These are phyloP conservation scores for Calonectria honghensis DNA, from an alignment of 2,329 filamentous ascomycete species.

Conservation along the genomic window DNA sequence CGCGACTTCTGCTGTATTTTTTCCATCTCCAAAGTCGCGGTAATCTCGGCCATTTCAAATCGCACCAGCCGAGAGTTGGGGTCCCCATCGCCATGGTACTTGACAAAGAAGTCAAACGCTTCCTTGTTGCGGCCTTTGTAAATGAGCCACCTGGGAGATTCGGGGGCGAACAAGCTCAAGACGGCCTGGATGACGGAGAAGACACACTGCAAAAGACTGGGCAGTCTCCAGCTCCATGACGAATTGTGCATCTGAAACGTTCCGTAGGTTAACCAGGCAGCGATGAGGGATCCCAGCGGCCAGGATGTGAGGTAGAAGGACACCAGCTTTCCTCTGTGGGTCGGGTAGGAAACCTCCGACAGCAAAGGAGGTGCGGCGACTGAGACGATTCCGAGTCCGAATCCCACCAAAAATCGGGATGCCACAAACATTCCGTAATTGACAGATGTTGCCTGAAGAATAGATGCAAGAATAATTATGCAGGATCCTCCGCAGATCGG, in stretches of 20 bases:
- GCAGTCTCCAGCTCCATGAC: slow-evolving; percentile 70
- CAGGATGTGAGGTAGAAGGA: slow-evolving; percentile 55
- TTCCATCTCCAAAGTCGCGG: slow-evolving; percentile 50
- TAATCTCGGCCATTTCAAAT: slow-evolving; percentile 52
- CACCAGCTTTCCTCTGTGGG: slow-evolving; percentile 58
- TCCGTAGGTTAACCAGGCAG: slow-evolving; percentile 62
- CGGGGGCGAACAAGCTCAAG: slow-evolving; percentile 43
- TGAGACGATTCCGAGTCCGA: slow-evolving; percentile 63
- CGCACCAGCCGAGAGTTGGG: slow-evolving; percentile 38
- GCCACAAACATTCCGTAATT: slow-evolving; percentile 61
- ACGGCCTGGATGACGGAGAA: slow-evolving; percentile 52
- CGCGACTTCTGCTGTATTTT: slow-evolving; percentile 52
- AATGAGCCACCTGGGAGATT: slow-evolving; percentile 52
- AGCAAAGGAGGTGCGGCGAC: slow-evolving; percentile 60
- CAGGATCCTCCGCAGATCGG: slow-evolving; percentile 55
- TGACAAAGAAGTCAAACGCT: slow-evolving; percentile 45
- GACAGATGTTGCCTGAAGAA: slow-evolving; percentile 55
- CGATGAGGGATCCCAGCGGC: slow-evolving; percentile 47
- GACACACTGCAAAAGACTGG: slow-evolving; percentile 66
- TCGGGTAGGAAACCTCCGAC: slow-evolving; percentile 60
- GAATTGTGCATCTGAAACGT: slow-evolving; percentile 60
- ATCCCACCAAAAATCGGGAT: slow-evolving; percentile 59
- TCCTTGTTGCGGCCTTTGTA: slow-evolving; percentile 54
- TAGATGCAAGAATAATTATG: slow-evolving; percentile 55
- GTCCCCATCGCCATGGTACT: slow-evolving; percentile 51